Base-by-base conservation (phyloP, 495 filamentous ascomycete genomes). In the Rhypophila decipiens region DNA sequence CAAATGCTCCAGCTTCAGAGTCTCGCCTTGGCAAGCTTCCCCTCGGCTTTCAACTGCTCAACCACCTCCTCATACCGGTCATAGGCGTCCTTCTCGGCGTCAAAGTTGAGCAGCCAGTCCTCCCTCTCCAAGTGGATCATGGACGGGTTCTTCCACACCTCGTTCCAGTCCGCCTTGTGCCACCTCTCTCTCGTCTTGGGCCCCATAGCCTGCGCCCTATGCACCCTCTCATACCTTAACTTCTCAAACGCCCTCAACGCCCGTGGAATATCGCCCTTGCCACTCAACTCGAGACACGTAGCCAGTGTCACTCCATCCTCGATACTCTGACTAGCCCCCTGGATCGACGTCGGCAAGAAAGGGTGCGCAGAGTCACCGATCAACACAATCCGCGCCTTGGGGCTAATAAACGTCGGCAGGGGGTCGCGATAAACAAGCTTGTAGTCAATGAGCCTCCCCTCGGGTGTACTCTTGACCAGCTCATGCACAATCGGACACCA, bases 341-440 rank as follows among this genome's bases (percentile, higher is more conserved):
- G 80, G n/a, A 79, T 78, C 3, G 76, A 82, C 0, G 83, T 86
- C 0, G 84, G 85, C 3, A 88, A 67, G 60, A 88, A 87, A 0
- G 85, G 78, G 63, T 90, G 86, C 1, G 85, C 85, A 5, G 82
- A 70, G 53, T 88, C 86, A 19, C 85, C 85, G 24, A 88, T 72
- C 13, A 84, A 65, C 24, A 70, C 73, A n/a, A 82, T 82, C 17
- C 78, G 70, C 11, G 75, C 72, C 12, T 70, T 66, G 12, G 75
- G 68, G 4, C 75, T 81, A 15, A 84, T 72, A 73, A 84, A 89
- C 0, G 72, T 79, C 3, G 81, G 79, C 5, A 85, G 64, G 0
- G 83, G 83, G 50, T 87, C 82, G 38, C 85, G 74, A 59, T 81
- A 85, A 2, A 88, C 76, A 0, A 88, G 70, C 55, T 87, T 86